Conservation (phyloP, 768 basidiomycete genomes). For the Boletus coccyginus region DNA sequence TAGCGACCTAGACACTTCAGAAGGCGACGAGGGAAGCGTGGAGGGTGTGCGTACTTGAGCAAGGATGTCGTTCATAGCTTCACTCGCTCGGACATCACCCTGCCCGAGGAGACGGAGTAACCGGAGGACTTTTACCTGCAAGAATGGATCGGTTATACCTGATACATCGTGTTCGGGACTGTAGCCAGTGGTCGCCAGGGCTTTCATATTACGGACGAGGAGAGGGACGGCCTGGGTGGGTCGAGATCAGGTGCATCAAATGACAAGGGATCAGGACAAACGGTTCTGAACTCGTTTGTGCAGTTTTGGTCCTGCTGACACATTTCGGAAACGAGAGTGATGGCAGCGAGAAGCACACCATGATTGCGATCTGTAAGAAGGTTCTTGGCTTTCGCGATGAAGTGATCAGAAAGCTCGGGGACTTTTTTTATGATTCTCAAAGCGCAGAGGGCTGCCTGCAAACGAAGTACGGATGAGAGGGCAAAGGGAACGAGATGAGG, state of each 20-base stretch:
- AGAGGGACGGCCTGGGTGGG: conserved; percentile 75
- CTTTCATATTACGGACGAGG: conserved; percentile 93
- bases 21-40: not conserved
- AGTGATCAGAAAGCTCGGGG: conserved; percentile 93
- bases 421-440: conserved; percentile 93
- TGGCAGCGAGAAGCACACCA: conserved; percentile 90
- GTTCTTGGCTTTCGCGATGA: conserved; percentile 81
- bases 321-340: conserved; percentile 95
- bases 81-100: conserved; percentile 83
- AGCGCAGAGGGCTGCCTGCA: conserved; percentile 91
- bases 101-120: conserved; percentile 85
- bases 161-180: conserved; percentile 99
- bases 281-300: conserved; percentile 87
- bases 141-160: conserved; percentile 97
- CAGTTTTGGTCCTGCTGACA: conserved; percentile 72
- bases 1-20: conserved; percentile 71
- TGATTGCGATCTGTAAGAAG: conserved; percentile 95
- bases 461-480: not conserved
- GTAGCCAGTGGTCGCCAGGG: conserved; percentile 92
- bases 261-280: conserved; percentile 35
- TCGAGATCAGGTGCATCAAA: conserved; percentile 5
- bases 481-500: not conserved
- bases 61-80: conserved; percentile 97
- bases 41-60: conserved; percentile 63
- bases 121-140: conserved; percentile 90